Conservation (phyloP, 1,139 yeast species). For the Diutina ranongensis region DNA sequence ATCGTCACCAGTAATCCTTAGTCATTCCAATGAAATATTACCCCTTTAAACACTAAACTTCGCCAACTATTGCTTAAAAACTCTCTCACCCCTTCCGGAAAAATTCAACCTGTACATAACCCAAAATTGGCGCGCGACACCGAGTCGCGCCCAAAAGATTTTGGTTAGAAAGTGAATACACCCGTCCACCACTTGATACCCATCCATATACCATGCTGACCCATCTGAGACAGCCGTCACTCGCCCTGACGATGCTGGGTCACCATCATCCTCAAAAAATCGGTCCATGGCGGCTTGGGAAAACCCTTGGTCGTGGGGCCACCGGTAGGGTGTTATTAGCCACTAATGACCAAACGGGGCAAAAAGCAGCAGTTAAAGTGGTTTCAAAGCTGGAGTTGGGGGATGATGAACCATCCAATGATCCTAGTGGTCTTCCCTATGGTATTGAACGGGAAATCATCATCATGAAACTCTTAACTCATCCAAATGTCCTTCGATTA, state of each 20-base stretch:
- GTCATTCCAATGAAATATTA: no score
- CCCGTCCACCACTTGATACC: slow-evolving; percentile 16
- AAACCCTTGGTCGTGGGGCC: slow-evolving; percentile 73
- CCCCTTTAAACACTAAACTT: no score
- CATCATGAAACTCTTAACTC: slow-evolving; percentile 68
- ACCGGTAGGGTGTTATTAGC: slow-evolving; percentile 72
- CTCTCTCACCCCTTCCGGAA: no score
- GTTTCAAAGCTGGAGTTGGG: slow-evolving; percentile 53
- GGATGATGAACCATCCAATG: slow-evolving; percentile 26
- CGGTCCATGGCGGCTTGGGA: slow-evolving; percentile 77
- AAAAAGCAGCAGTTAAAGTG: slow-evolving; percentile 71
- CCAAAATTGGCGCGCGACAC: no score
- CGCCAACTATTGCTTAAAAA: no score
- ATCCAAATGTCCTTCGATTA: slow-evolving; percentile 63
- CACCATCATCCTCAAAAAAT: slow-evolving; percentile 37
- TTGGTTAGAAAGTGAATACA: no score
- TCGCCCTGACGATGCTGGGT: slow-evolving; percentile 7
- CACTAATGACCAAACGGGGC: slow-evolving; percentile 56
- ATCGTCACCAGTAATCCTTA: no score
- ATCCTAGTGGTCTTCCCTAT: slow-evolving; percentile 46
- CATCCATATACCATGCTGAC: background rate
- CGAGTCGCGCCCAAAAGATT: background rate
- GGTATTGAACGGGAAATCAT: slow-evolving; percentile 79
- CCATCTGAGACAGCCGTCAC: slow-evolving; percentile 6
- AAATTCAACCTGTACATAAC: no score